Conservation (phyloP, 2,329 filamentous ascomycete genomes). For the Coniochaeta sp. region DNA sequence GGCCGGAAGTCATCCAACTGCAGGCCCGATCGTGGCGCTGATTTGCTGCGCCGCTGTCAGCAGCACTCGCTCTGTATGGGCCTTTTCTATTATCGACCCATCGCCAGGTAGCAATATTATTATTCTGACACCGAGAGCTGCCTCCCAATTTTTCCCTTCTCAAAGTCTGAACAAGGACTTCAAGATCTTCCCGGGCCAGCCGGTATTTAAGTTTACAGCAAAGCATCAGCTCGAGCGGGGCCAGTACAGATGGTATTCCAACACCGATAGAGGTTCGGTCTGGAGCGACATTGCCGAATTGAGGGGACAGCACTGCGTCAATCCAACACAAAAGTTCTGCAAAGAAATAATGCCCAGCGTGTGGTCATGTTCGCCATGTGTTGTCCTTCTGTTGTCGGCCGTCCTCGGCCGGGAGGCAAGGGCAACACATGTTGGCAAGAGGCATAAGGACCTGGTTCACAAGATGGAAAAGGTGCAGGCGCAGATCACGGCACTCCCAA, state of each 20-base stretch:
- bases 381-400: slow-evolving; percentile 13
- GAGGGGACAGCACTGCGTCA: neutral
- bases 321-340: neutral
- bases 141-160: neutral
- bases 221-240: neutral
- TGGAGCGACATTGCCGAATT: neutral
- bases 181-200: neutral
- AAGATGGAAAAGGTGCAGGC: slow-evolving; percentile 16
- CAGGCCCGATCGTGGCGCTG: neutral
- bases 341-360: slow-evolving; percentile 14
- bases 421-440: slow-evolving; percentile 16
- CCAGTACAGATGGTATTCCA: neutral
- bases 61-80: neutral
- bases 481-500: slow-evolving; percentile 12
- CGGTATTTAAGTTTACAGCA: neutral
- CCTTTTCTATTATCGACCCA: neutral
- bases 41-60: neutral
- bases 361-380: slow-evolving; percentile 17
- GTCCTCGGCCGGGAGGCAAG: slow-evolving; percentile 13
- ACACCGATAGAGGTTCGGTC: neutral
- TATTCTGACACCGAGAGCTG: neutral
- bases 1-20: neutral
- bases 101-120: neutral
- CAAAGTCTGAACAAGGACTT: neutral
- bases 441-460: slow-evolving; percentile 14